Evolutionary conservation across 169 alveolate genomes (phyloP).

Genomic region (Plasmodium gallinaceum): DNA sequence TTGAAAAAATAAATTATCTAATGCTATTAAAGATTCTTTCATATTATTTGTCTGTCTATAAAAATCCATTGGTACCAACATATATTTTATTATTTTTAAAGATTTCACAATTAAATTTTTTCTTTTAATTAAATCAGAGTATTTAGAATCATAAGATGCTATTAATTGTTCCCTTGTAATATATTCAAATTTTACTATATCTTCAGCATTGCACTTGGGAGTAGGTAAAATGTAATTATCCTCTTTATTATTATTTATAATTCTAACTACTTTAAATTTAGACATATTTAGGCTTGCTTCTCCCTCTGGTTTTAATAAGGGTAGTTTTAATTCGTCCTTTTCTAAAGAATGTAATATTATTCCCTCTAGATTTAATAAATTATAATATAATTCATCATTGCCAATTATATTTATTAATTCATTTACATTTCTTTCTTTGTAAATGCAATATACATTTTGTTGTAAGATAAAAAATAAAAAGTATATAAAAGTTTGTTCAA

Average conservation of each 20-base stretch:
- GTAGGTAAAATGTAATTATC: slow-evolving; percentile 19
- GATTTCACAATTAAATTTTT: slow-evolving; percentile 30
- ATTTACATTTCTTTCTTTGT: slow-evolving; percentile 26
- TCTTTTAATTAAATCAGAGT: slow-evolving; percentile 32
- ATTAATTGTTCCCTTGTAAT: slow-evolving; percentile 22
- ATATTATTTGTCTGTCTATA: slow-evolving; percentile 16
- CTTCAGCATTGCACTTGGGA: slow-evolving; percentile 11
- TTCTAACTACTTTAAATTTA: slow-evolving; percentile 17
- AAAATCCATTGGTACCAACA: slow-evolving; percentile 30
- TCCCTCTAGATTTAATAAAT: slow-evolving; percentile 12
- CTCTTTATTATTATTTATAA: neutral
- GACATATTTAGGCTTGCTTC: slow-evolving; percentile 3
- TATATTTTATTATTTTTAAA: slow-evolving; percentile 52
- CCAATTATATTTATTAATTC: slow-evolving; percentile 38
- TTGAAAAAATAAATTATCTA: slow-evolving; percentile 31
- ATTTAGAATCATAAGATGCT: slow-evolving; percentile 9
- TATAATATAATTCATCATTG: slow-evolving; percentile 26
- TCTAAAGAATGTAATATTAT: slow-evolving; percentile 37
- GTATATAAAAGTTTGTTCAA: slow-evolving; percentile 40
- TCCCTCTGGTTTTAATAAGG: slow-evolving; percentile 16
- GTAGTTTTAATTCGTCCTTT: slow-evolving; percentile 38
- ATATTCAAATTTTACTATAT: slow-evolving; percentile 54
- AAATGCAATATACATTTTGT: slow-evolving; percentile 19
- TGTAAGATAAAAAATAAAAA: slow-evolving; percentile 9
- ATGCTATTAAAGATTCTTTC: slow-evolving; percentile 14